These are phyloP conservation scores for Hygrophorus pudorinus DNA, from an alignment of 768 basidiomycete genomes.

Conservation along the genomic window DNA sequence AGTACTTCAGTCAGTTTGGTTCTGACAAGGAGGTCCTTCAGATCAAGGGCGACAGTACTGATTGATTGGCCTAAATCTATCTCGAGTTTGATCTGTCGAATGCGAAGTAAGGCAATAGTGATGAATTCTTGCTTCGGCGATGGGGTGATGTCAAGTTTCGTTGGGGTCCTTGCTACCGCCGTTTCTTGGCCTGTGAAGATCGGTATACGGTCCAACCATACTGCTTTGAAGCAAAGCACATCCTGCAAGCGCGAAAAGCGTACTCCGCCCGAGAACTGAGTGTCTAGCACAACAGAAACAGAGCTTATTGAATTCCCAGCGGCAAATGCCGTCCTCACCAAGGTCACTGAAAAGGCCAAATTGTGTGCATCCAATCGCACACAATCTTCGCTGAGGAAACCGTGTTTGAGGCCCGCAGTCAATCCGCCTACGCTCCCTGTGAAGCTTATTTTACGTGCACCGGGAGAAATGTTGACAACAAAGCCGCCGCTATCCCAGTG, in stretches of 20 bases:
- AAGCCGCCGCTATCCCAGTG: constrained; percentile 96
- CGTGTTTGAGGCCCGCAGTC: constrained; percentile 73
- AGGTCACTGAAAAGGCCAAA: constrained; percentile 67
- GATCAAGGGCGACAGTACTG: constrained; percentile 53
- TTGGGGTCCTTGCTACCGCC: constrained; percentile 15
- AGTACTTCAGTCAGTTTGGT: constrained; percentile 52
- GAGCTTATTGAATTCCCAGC: constrained; percentile 31
- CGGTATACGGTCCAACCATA: constrained; percentile 86
- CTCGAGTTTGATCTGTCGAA: constrained; percentile 63
- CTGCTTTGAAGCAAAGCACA: constrained; percentile 89
- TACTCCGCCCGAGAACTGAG: constrained; percentile 70
- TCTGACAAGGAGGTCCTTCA: constrained; percentile 53
- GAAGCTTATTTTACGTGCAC: constrained; percentile 60
- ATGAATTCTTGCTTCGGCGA: constrained; percentile 35
- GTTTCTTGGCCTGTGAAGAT: constrained; percentile 42
- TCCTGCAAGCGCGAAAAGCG: constrained; percentile 85
- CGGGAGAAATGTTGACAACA: constrained; percentile 66
- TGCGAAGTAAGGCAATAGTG: constrained; percentile 55
- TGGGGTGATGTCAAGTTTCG: constrained; percentile 11
- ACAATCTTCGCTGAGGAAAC: constrained; percentile 76
- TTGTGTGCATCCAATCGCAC: constrained; percentile 74
- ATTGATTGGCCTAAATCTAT: constrained; percentile 86
- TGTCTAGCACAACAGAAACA: constrained; percentile 74
- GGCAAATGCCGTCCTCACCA: constrained; percentile 39
- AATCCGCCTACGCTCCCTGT: constrained; percentile 77